Evolutionary conservation across 1,284 basidiomycete species (phyloP).

Genomic region (Trichosporon sp.): DNA sequence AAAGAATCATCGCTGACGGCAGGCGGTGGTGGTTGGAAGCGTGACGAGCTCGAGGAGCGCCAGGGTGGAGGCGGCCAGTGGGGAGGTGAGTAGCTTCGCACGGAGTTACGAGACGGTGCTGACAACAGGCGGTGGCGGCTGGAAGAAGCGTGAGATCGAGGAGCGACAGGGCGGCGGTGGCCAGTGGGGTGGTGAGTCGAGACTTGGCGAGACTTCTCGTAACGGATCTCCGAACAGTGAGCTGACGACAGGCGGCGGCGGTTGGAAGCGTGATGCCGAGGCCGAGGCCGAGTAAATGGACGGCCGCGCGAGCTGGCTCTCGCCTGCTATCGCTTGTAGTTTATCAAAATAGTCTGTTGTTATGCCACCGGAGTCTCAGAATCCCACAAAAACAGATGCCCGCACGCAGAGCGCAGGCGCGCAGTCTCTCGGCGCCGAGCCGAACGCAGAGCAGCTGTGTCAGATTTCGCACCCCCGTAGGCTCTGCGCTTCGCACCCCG

Average conservation of each 20-base stretch:
- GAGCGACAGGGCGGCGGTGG: not conserved
- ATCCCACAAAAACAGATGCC: not conserved
- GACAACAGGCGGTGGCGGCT: not conserved
- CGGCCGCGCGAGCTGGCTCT: not conserved
- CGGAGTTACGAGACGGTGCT: not conserved
- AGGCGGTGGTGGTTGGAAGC: slow-evolving; percentile 6
- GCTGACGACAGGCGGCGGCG: not conserved
- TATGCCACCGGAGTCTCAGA: not conserved
- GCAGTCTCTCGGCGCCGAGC: not conserved
- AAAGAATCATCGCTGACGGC: not conserved
- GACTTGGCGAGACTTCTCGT: not conserved
- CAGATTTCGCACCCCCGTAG: not conserved
- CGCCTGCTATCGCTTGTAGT: not conserved
- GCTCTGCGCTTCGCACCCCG: not conserved
- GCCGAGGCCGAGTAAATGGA: not conserved
- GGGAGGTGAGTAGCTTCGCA: not conserved
- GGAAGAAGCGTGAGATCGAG: not conserved
- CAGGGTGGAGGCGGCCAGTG: not conserved
- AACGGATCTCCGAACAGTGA: not conserved
- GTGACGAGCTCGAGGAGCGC: not conserved
- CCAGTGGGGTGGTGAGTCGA: not conserved
- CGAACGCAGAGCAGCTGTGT: not conserved
- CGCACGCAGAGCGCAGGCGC: too few species aligned
- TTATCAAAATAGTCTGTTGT: not conserved
- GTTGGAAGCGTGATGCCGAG: not conserved